phyloP scores from a whole-genome alignment of 2,329 filamentous ascomycete genomes.

The Venturiaceae sp. region DNA sequence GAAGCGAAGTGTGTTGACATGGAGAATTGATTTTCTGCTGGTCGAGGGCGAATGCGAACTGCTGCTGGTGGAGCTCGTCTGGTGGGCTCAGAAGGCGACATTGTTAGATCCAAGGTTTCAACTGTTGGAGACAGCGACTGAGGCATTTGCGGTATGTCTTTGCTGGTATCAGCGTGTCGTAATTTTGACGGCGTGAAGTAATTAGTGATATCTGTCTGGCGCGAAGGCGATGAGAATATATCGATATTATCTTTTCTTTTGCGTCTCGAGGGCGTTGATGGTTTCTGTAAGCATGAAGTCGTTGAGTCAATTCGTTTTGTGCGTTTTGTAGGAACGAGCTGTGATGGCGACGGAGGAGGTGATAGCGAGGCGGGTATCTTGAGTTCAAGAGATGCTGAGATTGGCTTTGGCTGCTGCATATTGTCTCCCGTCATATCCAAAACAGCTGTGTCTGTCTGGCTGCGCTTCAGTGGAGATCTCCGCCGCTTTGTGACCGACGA shows the following conservation, averaged over 20 bases:
- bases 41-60: background rate
- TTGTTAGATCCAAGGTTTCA: background rate
- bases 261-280: background rate
- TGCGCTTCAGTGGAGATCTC: background rate
- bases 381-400: background rate
- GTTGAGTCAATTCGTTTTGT: background rate
- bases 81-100: background rate
- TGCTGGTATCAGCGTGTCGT: background rate
- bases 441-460: background rate
- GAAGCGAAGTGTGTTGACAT: background rate
- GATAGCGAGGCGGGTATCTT: background rate
- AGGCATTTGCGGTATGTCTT: background rate
- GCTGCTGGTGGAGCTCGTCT: background rate
- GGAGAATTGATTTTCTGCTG: background rate
- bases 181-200: constrained; percentile 1
- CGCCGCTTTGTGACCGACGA: background rate
- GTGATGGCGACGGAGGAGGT: constrained; percentile 2
- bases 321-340: background rate
- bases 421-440: constrained; percentile 1
- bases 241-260: background rate
- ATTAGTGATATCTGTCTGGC: background rate
- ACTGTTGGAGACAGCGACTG: background rate
- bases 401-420: background rate
- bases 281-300: background rate
- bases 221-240: background rate